phyloP scores from a whole-genome alignment of 2,329 filamentous ascomycete genomes.

The Fusarium buxicola region DNA sequence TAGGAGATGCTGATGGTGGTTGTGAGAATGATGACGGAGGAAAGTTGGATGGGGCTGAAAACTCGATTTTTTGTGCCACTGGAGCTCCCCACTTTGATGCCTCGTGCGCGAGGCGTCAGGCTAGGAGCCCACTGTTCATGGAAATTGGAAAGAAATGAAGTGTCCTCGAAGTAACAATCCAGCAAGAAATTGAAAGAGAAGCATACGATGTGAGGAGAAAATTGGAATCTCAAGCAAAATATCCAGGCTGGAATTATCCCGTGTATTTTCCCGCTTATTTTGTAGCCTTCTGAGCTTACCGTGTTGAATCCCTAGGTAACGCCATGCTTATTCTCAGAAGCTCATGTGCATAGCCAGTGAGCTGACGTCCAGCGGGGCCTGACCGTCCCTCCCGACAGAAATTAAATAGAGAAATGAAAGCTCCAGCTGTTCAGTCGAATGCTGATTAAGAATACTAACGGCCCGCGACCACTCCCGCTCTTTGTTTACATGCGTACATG shows the following conservation, averaged over 20 bases:
- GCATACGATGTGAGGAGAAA: not conserved
- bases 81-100: slow-evolving; percentile 48
- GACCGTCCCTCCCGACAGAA: not conserved
- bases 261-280: not conserved
- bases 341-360: too few relatives aligned
- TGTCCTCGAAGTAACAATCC: too few relatives aligned
- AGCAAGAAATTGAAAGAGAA: not conserved
- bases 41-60: slow-evolving; percentile 24
- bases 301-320: too few relatives aligned
- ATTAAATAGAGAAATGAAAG: not conserved
- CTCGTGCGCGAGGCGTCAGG: slow-evolving; percentile 48
- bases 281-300: not conserved
- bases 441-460: not conserved
- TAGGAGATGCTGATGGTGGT: slow-evolving; percentile 21
- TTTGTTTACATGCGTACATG: not conserved
- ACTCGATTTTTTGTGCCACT: slow-evolving; percentile 43
- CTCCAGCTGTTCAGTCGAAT: not conserved
- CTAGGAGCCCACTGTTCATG: not conserved
- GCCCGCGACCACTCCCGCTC: not conserved
- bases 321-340: too few relatives aligned
- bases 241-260: too few relatives aligned
- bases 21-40: slow-evolving; percentile 33
- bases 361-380: not conserved
- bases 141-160: not conserved
- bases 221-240: too few relatives aligned